Percentiles rank a stretch among this genome's conserved stretches.
phyloP scores from a whole-genome alignment of 345 rosid species.

The Gossypium anomalum region DNA sequence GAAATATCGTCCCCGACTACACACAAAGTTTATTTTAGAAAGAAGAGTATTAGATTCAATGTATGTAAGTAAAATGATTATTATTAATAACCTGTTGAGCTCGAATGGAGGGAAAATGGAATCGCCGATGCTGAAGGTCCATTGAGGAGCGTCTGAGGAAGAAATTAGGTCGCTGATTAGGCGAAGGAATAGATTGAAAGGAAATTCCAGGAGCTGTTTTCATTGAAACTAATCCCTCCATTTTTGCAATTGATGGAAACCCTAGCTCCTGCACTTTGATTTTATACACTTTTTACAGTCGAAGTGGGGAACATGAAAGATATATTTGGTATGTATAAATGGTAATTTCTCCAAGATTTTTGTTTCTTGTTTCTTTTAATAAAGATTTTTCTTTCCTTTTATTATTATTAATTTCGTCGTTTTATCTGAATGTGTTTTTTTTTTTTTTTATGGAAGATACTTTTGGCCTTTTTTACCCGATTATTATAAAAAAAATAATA shows the following conservation, averaged over 20 bases:
- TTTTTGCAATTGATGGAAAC: slow-evolving; percentile 8
- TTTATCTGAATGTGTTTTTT: too few relatives aligned
- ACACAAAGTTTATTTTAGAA: not conserved
- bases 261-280: not conserved
- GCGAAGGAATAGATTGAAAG: slow-evolving; percentile 25
- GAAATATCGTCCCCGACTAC: slow-evolving; percentile 23
- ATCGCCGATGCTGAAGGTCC: slow-evolving; percentile 19
- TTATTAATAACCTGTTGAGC: slow-evolving; percentile 44
- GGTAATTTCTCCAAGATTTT: too few relatives aligned
- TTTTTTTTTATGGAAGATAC: too few relatives aligned
- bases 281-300: not conserved
- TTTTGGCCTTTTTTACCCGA: too few relatives aligned
- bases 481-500: too few relatives aligned
- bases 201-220: slow-evolving; percentile 30
- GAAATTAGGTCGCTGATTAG: slow-evolving; percentile 13
- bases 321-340: too few relatives aligned
- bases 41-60: not conserved
- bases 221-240: slow-evolving; percentile 44
- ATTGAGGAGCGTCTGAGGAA: slow-evolving; percentile 24
- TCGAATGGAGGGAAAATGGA: slow-evolving; percentile 32
- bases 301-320: not conserved
- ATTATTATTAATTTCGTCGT: too few relatives aligned
- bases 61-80: not conserved
- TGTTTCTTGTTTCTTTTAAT: too few relatives aligned
- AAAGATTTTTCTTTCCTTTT: too few relatives aligned